These are phyloP conservation scores for Evansstolkia leycettana DNA, from an alignment of 495 filamentous ascomycete species.

Conservation along the genomic window DNA sequence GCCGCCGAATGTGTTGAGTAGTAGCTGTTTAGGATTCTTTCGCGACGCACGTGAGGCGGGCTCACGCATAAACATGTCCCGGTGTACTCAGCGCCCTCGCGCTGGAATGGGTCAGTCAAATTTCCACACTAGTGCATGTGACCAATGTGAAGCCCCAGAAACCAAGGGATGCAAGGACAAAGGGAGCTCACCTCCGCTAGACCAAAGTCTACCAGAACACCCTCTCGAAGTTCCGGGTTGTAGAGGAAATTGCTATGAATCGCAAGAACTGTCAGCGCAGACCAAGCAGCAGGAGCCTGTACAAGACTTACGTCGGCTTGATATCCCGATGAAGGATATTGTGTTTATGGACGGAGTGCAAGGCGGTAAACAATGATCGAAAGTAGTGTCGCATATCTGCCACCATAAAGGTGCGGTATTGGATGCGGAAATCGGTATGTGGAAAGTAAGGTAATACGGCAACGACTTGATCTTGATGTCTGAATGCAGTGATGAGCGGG, in stretches of 20 bases:
- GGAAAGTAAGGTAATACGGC: constrained; percentile 91
- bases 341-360: constrained; percentile 69
- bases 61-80: constrained; percentile 30
- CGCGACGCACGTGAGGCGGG: constrained; percentile 23
- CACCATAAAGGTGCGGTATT: constrained; percentile 79
- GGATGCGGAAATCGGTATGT: constrained; percentile 90
- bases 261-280: constrained; percentile 5
- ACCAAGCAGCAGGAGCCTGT: background rate
- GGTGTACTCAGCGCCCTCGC: constrained; percentile 30
- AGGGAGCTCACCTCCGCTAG: constrained; percentile 55
- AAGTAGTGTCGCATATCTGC: constrained; percentile 83
- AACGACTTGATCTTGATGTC: constrained; percentile 86
- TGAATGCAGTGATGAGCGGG: constrained; percentile 91
- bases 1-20: constrained; percentile 26
- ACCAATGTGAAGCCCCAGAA: background rate
- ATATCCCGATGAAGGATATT: constrained; percentile 92
- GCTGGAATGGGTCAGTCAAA: constrained; percentile 11
- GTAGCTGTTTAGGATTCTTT: constrained; percentile 27
- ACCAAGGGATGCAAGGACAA: background rate
- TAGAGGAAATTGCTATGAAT: constrained; percentile 78
- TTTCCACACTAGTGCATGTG: constrained; percentile 1
- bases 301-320: constrained; percentile 65
- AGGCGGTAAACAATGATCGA: constrained; percentile 72
- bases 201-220: constrained; percentile 93
- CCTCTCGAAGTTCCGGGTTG: constrained; percentile 64